Percentiles rank a stretch among this genome's conserved stretches.
These are phyloP conservation scores for Tympanopsis confertula DNA, from an alignment of 2,329 filamentous ascomycete genomes.

Conservation along the genomic window DNA sequence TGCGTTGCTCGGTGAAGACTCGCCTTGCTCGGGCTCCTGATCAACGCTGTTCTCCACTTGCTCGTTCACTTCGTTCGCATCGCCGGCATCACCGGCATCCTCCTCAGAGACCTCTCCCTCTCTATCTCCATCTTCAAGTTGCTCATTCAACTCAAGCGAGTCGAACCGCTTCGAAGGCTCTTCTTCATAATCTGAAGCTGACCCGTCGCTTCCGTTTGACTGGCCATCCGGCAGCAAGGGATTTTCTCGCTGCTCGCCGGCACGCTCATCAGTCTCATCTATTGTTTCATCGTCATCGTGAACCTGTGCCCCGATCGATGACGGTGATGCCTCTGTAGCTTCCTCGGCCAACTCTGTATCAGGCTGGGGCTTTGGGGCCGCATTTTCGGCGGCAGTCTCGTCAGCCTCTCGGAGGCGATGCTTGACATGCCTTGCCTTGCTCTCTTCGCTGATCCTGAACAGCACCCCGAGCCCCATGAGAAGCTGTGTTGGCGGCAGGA, in stretches of 20 bases:
- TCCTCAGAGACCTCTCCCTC: constrained; percentile 16
- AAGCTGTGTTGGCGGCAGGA: constrained; percentile 74
- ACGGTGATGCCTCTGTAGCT: constrained; percentile 9
- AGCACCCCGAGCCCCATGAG: constrained; percentile 78
- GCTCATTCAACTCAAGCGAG: neutral
- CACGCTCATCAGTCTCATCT: neutral
- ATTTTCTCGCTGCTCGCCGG: neutral
- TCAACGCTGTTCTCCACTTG: constrained; percentile 7
- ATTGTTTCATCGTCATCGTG: neutral
- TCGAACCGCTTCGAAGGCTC: constrained; percentile 3
- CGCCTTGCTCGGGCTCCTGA: constrained; percentile 10
- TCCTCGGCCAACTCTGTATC: neutral
- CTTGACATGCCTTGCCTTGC: constrained; percentile 64
- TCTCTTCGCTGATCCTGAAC: constrained; percentile 82
- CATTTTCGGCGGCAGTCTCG: too few relatives aligned
- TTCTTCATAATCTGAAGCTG: constrained; percentile 13
- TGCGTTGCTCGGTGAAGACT: constrained; percentile 28
- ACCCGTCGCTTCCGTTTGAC: constrained; percentile 10
- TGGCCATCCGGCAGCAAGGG: neutral
- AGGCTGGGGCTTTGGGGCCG: neutral
- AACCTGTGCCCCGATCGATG: constrained; percentile 16
- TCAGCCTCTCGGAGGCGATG: constrained; percentile 43
- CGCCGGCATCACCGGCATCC: constrained; percentile 14
- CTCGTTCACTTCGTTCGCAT: constrained; percentile 14
- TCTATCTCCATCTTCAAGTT: constrained; percentile 6